A percentile compares a stretch with the other conserved stretches of the same genome.
phyloP scores from a whole-genome alignment of 306 rosid species.

The Prosopis cineraria region DNA sequence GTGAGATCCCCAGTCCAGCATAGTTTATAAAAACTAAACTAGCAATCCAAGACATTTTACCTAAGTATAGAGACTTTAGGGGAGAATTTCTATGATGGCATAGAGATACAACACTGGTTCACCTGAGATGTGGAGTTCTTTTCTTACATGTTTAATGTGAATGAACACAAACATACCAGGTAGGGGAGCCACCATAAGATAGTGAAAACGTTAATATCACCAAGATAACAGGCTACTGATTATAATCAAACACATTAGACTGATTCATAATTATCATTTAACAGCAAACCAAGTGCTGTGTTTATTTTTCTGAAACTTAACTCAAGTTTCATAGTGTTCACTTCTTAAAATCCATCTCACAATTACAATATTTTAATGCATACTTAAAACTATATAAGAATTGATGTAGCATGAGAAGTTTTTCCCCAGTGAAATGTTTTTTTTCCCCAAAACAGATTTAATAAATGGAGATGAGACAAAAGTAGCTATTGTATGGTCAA shows the following conservation, averaged over 20 bases:
- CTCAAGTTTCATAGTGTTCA: neutral
- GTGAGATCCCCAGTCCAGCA: neutral
- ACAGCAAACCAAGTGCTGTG: neutral
- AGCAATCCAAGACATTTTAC: neutral
- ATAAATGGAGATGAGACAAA: neutral
- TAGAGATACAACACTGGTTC: neutral
- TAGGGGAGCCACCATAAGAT: neutral
- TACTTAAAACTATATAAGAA: neutral
- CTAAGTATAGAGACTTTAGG: neutral
- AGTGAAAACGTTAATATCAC: neutral
- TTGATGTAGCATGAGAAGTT: neutral
- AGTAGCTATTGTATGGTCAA: neutral
- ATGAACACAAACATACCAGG: neutral
- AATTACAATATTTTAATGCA: neutral
- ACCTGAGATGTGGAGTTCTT: neutral
- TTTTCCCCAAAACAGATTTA: neutral
- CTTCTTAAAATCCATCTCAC: neutral
- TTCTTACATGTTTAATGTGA: neutral
- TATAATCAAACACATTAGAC: slow-evolving; percentile 2
- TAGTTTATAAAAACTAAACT: neutral
- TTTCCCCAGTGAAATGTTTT: neutral
- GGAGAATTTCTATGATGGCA: neutral
- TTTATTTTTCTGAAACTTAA: neutral
- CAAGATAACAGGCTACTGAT: neutral
- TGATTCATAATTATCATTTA: neutral